Conservation (phyloP, 108 stramenopile species). For the Poteriospumella lacustris region DNA sequence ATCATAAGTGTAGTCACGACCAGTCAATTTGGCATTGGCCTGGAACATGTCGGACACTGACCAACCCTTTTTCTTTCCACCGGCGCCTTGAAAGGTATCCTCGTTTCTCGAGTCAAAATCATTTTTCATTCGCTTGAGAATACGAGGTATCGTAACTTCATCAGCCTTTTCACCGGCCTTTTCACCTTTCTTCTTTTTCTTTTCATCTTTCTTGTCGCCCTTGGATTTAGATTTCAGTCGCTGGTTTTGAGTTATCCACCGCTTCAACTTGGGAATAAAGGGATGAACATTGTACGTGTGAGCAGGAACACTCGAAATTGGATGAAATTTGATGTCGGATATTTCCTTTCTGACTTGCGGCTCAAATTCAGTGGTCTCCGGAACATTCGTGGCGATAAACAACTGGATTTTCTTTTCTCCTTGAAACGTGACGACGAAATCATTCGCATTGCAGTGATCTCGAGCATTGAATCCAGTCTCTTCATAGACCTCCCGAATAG, state of each 20-base stretch:
- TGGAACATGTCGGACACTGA: constrained; percentile 20
- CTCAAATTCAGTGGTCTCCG: constrained; percentile 1
- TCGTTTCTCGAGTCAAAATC: constrained; percentile 24
- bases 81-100: constrained; percentile 39
- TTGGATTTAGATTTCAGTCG: background rate
- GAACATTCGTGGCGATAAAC: constrained; percentile 32
- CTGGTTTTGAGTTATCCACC: constrained; percentile 19
- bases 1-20: constrained; percentile 13
- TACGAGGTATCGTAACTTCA: background rate
- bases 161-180: background rate
- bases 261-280: constrained; percentile 25
- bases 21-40: constrained; percentile 3
- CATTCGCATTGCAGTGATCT: background rate
- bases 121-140: background rate
- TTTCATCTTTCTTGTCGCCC: background rate
- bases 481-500: constrained; percentile 45
- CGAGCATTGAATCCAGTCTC: constrained; percentile 39
- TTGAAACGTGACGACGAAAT: background rate
- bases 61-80: constrained; percentile 2
- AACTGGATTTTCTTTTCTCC: constrained; percentile 17
- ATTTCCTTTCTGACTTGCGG: constrained; percentile 40
- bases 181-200: background rate
- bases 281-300: background rate
- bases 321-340: constrained; percentile 25
- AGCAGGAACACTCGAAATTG: background rate